Conservation (phyloP, 192 early-diverging fungal species). For the Mortierella hygrophila region DNA sequence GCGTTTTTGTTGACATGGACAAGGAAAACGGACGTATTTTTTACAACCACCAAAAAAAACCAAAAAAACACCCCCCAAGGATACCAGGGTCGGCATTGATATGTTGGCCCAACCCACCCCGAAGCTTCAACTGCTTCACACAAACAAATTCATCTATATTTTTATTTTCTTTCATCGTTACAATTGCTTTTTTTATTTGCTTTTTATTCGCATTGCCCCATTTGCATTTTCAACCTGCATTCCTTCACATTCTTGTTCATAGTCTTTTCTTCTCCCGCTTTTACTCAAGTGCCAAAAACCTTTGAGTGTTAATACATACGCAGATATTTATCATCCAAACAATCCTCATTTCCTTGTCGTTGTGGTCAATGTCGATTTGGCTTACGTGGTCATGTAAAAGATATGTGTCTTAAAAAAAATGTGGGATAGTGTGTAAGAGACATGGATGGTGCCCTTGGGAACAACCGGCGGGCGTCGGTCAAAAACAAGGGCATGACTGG, state of each 20-base stretch:
- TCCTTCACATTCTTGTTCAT: not conserved
- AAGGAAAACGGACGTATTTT: not conserved
- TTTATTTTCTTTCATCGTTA: not conserved
- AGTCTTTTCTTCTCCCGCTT: not conserved
- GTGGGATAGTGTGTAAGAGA: too few relatives aligned
- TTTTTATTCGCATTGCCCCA: conserved; percentile 8
- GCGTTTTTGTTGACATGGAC: not conserved
- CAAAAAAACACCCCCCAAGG: not conserved
- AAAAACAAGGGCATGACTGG: too few relatives aligned
- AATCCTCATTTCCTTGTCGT: too few relatives aligned
- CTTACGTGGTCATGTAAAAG: too few relatives aligned
- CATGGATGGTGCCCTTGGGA: too few relatives aligned
- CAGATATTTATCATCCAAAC: too few relatives aligned
- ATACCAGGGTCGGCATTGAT: not conserved
- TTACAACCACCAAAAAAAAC: not conserved
- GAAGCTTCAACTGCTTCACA: not conserved
- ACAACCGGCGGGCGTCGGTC: too few relatives aligned
- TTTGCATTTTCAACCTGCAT: conserved; percentile 2
- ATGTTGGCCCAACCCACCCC: not conserved
- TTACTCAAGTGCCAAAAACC: not conserved
- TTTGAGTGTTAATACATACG: too few relatives aligned
- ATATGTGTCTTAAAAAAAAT: too few relatives aligned
- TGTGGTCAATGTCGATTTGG: too few relatives aligned
- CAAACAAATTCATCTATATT: not conserved
- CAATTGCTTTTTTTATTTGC: not conserved